These are phyloP conservation scores for Helenozyma baotianmanensis DNA, from an alignment of 805 yeast genomes.

Conservation along the genomic window DNA sequence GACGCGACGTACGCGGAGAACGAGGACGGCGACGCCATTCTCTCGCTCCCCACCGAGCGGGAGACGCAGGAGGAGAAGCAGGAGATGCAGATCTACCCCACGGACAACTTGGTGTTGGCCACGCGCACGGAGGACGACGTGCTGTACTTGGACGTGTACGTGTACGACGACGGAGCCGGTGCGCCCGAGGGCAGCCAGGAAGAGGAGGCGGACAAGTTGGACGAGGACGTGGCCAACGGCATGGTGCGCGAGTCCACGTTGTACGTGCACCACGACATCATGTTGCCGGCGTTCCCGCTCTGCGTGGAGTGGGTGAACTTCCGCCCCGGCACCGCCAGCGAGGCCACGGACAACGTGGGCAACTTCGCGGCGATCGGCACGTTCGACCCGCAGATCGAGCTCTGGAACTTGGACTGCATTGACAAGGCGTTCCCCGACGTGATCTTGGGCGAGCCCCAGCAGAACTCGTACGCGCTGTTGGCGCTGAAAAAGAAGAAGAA, in stretches of 20 bases:
- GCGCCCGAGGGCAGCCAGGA: slow-evolving; percentile 66
- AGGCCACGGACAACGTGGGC: slow-evolving; percentile 47
- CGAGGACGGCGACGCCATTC: slow-evolving; percentile 51
- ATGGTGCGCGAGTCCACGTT: slow-evolving; percentile 66
- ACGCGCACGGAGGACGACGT: slow-evolving; percentile 96
- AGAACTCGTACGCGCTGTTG: slow-evolving; percentile 35
- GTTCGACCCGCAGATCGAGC: slow-evolving; percentile 94
- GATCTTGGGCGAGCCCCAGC: slow-evolving; percentile 75
- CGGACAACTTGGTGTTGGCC: slow-evolving; percentile 85
- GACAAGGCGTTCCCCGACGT: slow-evolving; percentile 95
- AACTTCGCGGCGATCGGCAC: slow-evolving; percentile 97
- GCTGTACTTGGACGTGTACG: slow-evolving; percentile 86
- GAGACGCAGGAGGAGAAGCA: slow-evolving; percentile 74
- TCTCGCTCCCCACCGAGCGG: slow-evolving; percentile 55
- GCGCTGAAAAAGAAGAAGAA: slow-evolving; percentile 45
- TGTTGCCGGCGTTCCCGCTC: slow-evolving; percentile 95
- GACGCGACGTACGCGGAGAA: slow-evolving; percentile 49
- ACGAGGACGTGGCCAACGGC: slow-evolving; percentile 73
- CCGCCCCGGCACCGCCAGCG: slow-evolving; percentile 46
- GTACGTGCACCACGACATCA: slow-evolving; percentile 93
- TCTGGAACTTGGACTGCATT: slow-evolving; percentile 90
- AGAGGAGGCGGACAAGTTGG: slow-evolving; percentile 61
- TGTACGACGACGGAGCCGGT: slow-evolving; percentile 91
- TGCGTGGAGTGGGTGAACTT: slow-evolving; percentile 94
- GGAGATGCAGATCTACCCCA: slow-evolving; percentile 81